Conservation (phyloP, 2,329 filamentous ascomycete genomes). For the Rutstroemia sp. region DNA sequence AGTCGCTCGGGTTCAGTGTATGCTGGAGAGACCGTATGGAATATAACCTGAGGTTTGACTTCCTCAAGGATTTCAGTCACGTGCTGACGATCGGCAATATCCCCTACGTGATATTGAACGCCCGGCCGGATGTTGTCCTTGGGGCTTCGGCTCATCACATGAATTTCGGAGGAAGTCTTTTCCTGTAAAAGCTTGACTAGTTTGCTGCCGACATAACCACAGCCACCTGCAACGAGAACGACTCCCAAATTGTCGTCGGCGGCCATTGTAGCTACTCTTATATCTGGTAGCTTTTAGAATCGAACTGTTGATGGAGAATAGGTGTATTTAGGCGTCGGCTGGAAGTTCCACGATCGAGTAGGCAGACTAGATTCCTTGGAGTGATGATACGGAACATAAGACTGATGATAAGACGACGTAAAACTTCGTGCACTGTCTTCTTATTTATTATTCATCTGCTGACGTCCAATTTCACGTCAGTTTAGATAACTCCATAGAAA, state of each 20-base stretch:
- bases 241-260: not conserved
- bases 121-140: not conserved
- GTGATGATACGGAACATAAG: too few relatives aligned
- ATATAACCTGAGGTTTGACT: not conserved
- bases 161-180: not conserved
- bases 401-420: too few relatives aligned
- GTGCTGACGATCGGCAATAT: not conserved
- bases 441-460: too few relatives aligned
- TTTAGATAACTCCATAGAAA: too few relatives aligned
- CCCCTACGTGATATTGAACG: not conserved
- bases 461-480: too few relatives aligned
- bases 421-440: too few relatives aligned
- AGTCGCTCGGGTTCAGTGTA: conserved; percentile 16
- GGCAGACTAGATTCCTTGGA: too few relatives aligned
- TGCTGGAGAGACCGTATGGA: conserved; percentile 28
- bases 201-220: not conserved
- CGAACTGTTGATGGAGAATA: not conserved
- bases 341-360: too few relatives aligned
- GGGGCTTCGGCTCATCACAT: not conserved
- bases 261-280: not conserved
- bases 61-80: not conserved
- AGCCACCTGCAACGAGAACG: not conserved
- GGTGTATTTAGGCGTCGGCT: not conserved
- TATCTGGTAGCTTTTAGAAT: not conserved
- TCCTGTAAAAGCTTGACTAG: not conserved